Evolutionary conservation across 2,329 filamentous ascomycete species (phyloP).

Genomic region (Colletotrichum nymphaeae): DNA sequence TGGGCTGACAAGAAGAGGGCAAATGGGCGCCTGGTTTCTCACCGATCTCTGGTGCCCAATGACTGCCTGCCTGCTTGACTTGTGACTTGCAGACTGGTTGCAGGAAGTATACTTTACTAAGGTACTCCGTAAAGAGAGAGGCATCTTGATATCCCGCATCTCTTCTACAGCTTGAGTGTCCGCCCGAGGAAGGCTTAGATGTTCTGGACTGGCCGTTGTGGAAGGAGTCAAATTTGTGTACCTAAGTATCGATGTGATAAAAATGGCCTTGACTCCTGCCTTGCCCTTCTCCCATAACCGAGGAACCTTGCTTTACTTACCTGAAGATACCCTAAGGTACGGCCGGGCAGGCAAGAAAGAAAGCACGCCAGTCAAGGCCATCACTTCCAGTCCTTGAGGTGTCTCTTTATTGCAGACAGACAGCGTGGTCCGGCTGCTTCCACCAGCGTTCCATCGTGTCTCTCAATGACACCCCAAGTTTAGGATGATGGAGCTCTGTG

Average conservation of each 20-base stretch:
- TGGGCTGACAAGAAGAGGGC: slow-evolving; percentile 4
- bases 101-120: neutral
- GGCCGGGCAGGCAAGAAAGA: too few species aligned
- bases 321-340: too few species aligned
- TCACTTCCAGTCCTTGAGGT: neutral
- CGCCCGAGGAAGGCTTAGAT: neutral
- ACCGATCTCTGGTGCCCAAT: slow-evolving; percentile 31
- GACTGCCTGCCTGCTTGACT: neutral
- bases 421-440: slow-evolving; percentile 20
- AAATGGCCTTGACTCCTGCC: neutral
- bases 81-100: slow-evolving; percentile 25
- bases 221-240: neutral
- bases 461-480: slow-evolving; percentile 20
- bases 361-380: neutral
- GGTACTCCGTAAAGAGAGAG: neutral
- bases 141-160: neutral
- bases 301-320: neutral
- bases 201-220: neutral
- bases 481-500: slow-evolving; percentile 11
- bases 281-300: neutral
- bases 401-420: neutral
- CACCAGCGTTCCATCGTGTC: slow-evolving; percentile 21
- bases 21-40: slow-evolving; percentile 21
- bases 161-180: too few species aligned
- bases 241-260: neutral